Percentiles rank a stretch among this genome's conserved stretches.
Evolutionary conservation across 805 yeast species (phyloP).

Genomic region (Suhomyces faveliae): DNA sequence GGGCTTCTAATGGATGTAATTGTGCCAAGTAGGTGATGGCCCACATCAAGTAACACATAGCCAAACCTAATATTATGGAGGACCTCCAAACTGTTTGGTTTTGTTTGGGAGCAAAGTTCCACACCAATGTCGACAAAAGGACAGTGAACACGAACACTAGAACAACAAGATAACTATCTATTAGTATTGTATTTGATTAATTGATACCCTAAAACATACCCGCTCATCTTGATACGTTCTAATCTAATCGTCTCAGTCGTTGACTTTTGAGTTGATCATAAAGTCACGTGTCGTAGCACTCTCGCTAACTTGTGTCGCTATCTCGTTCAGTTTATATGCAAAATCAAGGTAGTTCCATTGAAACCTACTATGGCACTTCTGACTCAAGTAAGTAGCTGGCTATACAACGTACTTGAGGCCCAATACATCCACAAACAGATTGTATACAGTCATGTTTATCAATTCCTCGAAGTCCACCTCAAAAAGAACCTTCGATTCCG

Average conservation of each 20-base stretch:
- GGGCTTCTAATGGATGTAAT: constrained; percentile 87
- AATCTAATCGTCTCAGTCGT: constrained; percentile 1
- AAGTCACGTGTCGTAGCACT: not conserved
- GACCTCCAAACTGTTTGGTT: constrained; percentile 51
- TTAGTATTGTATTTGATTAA: constrained; percentile 10
- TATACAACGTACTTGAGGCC: constrained; percentile 40
- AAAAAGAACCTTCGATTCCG: constrained; percentile 41
- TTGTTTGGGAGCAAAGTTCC: constrained; percentile 84
- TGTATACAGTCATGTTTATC: constrained; percentile 61
- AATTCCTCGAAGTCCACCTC: constrained; percentile 49
- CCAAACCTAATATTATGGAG: constrained; percentile 57
- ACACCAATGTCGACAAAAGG: constrained; percentile 61
- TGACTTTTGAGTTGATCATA: not conserved
- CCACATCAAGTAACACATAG: constrained; percentile 87
- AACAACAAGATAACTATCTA: constrained; percentile 65
- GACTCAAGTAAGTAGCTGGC: constrained; percentile 38
- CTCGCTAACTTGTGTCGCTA: too few species aligned
- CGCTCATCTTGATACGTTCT: constrained; percentile 37
- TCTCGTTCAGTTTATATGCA: too few species aligned
- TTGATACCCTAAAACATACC: constrained; percentile 29
- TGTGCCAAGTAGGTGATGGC: constrained; percentile 88
- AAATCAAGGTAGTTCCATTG: too few species aligned
- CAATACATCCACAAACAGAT: constrained; percentile 60
- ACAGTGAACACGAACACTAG: constrained; percentile 59
- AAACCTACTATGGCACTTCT: constrained; percentile 7